Conservation (phyloP, 192 early-diverging fungal genomes). For the Obelidium mucronatum region DNA sequence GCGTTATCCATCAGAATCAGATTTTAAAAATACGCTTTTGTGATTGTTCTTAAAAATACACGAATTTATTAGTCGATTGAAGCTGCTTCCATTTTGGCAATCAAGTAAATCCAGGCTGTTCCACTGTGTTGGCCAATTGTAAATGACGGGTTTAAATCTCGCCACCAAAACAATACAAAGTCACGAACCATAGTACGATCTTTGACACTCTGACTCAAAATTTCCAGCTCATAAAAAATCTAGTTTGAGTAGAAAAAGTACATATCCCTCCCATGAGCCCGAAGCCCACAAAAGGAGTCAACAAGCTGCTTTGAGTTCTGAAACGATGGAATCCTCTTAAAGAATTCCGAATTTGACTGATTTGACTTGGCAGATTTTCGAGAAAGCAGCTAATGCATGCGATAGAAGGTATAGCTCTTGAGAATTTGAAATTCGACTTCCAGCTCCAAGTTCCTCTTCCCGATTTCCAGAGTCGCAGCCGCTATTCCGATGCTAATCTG, state of each 20-base stretch:
- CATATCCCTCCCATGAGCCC: background rate
- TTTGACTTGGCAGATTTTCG: background rate
- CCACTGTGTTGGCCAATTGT: no score
- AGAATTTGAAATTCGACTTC: background rate
- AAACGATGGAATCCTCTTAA: conserved; percentile 6
- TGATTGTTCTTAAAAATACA: no score
- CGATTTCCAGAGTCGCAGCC: background rate
- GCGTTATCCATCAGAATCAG: no score
- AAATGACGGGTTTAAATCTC: no score
- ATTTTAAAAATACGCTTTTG: no score
- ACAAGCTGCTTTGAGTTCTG: background rate
- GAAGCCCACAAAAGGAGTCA: background rate
- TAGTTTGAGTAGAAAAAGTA: background rate
- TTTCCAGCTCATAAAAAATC: background rate
- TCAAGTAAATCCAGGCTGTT: no score
- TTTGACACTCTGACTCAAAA: background rate
- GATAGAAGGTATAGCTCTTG: background rate
- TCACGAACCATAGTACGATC: background rate
- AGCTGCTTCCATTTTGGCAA: no score
- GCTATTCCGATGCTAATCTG: no score
- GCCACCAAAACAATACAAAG: no score
- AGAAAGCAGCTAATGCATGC: background rate
- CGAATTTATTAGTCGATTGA: no score
- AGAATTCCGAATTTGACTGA: background rate
- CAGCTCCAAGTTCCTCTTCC: background rate